Evolutionary conservation across 352 stramenopile species (phyloP), one percentile per base, ranked within the genome.

Genomic region (Bremia lactucae): DNA sequence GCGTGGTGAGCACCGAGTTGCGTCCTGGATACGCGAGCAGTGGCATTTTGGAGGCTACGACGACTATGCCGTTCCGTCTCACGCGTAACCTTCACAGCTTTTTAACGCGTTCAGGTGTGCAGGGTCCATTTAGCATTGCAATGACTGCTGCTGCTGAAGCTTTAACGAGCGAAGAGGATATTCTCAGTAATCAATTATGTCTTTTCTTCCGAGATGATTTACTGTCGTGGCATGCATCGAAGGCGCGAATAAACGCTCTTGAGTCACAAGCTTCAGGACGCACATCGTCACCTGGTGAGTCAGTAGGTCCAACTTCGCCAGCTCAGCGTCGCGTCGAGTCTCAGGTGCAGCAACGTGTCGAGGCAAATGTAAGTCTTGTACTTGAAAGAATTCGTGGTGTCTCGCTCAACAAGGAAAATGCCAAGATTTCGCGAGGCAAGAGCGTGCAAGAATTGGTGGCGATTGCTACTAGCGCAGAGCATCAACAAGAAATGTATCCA

Each of bases 31-130:
- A 95, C 38, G 75, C 77, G 16, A 88, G 62, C 54, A 89, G 68
- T 42, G 82, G 82, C 0, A 83, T 90, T 29, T 53, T 94, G 13
- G 83, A 92, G 34, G 62, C 72, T 10, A 70, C 72, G 21, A 88
- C 72, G 20, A 65, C 75, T 7, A 91, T 95, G 74, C 84, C 84
- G 15, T 95, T 95, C 54, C 79, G 84, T 7, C 58, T 95, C 13
- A 95, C 84, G 25, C 82, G 81, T 5, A 95, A 95, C 42, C 47
- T 95, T 42, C 71, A 87, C 58, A 87, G 82, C 51, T 91, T 95
- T 49, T 69, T 95, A 35, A 95, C 83, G 18, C 65, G 70, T 0
- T 60, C 73, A 0, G 84, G 84, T 10, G 80, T 95, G 0, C 72
- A 95, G 15, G 84, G 84, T 0, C 72, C 78, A 9, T 94, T 95